Base-by-base conservation (phyloP, 2,329 filamentous ascomycete species). In the Colletotrichum brevisporum region DNA sequence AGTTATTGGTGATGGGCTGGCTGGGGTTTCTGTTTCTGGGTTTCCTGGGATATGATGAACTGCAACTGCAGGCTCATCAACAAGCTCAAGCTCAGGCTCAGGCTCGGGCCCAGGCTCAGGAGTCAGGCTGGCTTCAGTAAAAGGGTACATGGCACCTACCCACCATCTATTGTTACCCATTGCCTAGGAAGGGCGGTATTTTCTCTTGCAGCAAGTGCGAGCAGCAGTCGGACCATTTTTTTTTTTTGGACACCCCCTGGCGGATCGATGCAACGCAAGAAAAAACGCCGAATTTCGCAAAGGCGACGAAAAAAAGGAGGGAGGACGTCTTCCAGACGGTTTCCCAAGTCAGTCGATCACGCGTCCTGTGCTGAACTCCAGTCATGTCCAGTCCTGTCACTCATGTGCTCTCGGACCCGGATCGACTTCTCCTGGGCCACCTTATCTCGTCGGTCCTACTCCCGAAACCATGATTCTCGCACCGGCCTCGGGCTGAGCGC, bases 271-370 rank as follows among this genome's bases (percentile, higher is more conserved):
- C 55, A 36, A 69, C 56, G 55, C 61, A 24, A 24, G 21, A 24
- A 24, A 24, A 24, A 24, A 24, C 53, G 56, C 63, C 63, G 51
- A 57, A 67, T 56, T 47, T 67, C 67, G 63, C 63, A 62, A 60
- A 21, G 24, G 36, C 48, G 57, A 18, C 57, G 43, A 45, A 45
- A 41, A 13, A 27, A 60, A 27, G 31, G 24, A 21, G 43, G 27
- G 50, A 26, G 36, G 16, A 54, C 43, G 51, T n/a, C 15, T 69
- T 69, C 67, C 67, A 69, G 67, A 69, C 24, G 63, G 36, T 69
- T 69, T 63, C 52, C 51, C 31, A 36, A 36, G 31, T 36, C 31
- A 36, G 31, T 36, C 31, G 31, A 10, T 36, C 31, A 36, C 31
- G 31, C 31, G 31, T 8, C 31, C 31, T 36, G 31, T 36, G 8